phyloP scores from a whole-genome alignment of 2,329 filamentous ascomycete genomes.

The Colletotrichum agaves region DNA sequence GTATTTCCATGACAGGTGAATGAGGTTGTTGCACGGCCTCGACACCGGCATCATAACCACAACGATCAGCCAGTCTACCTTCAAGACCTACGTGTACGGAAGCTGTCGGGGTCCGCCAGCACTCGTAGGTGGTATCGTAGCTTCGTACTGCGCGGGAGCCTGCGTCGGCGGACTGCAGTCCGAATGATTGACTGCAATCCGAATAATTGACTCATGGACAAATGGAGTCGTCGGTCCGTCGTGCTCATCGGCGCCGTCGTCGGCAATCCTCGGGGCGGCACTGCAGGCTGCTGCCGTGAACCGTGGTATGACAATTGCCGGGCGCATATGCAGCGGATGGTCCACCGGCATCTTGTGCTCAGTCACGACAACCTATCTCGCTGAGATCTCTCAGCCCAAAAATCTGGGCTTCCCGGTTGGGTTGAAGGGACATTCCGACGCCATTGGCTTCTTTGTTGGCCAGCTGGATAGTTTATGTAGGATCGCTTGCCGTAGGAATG shows the following conservation, averaged over 20 bases:
- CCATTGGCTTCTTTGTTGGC: background rate
- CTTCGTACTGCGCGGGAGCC: background rate
- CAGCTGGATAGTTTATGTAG: background rate
- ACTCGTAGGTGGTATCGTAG: background rate
- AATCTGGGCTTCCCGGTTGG: background rate
- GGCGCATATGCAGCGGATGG: background rate
- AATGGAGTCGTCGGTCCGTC: background rate
- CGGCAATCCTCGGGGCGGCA: background rate
- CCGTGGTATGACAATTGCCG: background rate
- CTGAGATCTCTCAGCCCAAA: background rate
- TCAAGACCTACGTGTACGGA: constrained; percentile 5
- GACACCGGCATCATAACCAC: constrained; percentile 2
- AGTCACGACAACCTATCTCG: background rate
- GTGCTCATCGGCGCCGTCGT: background rate
- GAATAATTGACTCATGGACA: constrained; percentile 1
- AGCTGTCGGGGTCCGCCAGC: background rate
- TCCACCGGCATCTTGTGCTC: background rate
- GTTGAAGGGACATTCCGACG: background rate
- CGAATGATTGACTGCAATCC: constrained; percentile 1
- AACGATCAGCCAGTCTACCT: background rate
- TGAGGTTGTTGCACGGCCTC: background rate
- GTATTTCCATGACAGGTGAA: no score
- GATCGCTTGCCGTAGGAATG: background rate
- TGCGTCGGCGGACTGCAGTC: constrained; percentile 5
- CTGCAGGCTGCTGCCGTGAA: background rate